These are phyloP conservation scores for Rhododendron simsii DNA, from an alignment of 148 eudicot genomes.

Conservation along the genomic window DNA sequence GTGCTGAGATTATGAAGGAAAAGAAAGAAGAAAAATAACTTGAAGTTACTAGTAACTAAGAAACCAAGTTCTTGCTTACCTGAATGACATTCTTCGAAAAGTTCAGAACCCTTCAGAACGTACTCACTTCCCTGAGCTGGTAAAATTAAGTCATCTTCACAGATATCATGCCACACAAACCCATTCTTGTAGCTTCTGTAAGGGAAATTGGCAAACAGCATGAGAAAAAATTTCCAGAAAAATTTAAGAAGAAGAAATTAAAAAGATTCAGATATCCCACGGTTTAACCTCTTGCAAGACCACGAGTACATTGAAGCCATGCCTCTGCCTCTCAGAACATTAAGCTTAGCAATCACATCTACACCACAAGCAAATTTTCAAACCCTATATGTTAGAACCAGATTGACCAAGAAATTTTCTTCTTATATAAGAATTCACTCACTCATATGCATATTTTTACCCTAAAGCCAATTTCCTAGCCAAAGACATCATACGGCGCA, in stretches of 20 bases:
- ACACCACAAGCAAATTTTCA: constrained; percentile 13
- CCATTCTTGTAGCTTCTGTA: constrained; percentile 94
- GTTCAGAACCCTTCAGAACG: constrained; percentile 92
- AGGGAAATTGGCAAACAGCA: background rate
- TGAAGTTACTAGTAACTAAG: background rate
- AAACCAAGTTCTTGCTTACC: constrained; percentile 23
- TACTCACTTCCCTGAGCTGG: constrained; percentile 86
- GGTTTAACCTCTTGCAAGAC: constrained; percentile 92
- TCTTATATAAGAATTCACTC: background rate
- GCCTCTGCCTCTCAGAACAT: constrained; percentile 76
- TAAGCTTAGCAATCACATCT: constrained; percentile 89
- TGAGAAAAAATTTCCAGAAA: background rate
- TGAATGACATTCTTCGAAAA: constrained; percentile 56
- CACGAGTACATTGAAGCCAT: constrained; percentile 93
- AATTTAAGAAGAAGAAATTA: background rate
- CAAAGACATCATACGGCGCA: background rate
- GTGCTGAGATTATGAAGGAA: background rate
- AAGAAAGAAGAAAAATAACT: background rate
- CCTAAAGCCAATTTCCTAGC: background rate
- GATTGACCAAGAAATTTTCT: background rate
- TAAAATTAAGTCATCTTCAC: constrained; percentile 75
- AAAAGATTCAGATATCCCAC: background rate
- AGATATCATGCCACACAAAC: constrained; percentile 97
- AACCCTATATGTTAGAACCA: background rate
- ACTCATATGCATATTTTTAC: background rate